Evolutionary conservation across 257 asterid genomes (phyloP).

Genomic region (Fraxinus cuspidata): DNA sequence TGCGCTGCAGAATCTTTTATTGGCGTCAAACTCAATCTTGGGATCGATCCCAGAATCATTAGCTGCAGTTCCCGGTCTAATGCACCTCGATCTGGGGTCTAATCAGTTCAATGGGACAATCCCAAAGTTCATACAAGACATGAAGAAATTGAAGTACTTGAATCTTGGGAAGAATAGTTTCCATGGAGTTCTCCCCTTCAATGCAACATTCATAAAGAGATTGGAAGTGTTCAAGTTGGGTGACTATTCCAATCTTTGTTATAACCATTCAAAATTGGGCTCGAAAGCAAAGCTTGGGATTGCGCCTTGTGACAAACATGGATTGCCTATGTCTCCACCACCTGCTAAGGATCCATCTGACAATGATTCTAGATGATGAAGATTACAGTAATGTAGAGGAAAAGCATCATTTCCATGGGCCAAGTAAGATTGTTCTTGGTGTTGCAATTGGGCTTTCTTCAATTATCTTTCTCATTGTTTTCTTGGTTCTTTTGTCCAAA

Average conservation of each 20-base stretch:
- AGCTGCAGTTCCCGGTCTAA: constrained; percentile 56
- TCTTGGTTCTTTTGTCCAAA: constrained; percentile 72
- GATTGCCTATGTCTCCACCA: constrained; percentile 44
- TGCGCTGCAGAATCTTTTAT: constrained; percentile 54
- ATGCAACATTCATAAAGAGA: constrained; percentile 60
- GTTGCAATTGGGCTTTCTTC: constrained; percentile 65
- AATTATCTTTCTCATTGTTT: constrained; percentile 74
- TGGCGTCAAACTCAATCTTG: constrained; percentile 58
- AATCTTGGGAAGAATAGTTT: constrained; percentile 73
- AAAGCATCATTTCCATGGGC: too few species aligned
- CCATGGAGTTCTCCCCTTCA: constrained; percentile 83
- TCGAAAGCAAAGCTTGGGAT: constrained; percentile 81
- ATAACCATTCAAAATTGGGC: constrained; percentile 58
- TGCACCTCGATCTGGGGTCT: constrained; percentile 78
- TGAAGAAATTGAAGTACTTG: constrained; percentile 73
- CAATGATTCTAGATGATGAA: too few species aligned
- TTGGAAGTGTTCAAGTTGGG: constrained; percentile 67
- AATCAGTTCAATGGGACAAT: constrained; percentile 79
- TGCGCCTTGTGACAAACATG: constrained; percentile 78
- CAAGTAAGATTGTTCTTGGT: too few species aligned
- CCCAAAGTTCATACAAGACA: constrained; percentile 60
- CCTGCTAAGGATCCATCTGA: too few species aligned
- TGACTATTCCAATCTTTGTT: constrained; percentile 74
- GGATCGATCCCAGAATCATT: constrained; percentile 74
- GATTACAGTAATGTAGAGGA: too few species aligned